Evolutionary conservation across 768 basidiomycete species (phyloP).

Genomic region (Kwoniella sp.): DNA sequence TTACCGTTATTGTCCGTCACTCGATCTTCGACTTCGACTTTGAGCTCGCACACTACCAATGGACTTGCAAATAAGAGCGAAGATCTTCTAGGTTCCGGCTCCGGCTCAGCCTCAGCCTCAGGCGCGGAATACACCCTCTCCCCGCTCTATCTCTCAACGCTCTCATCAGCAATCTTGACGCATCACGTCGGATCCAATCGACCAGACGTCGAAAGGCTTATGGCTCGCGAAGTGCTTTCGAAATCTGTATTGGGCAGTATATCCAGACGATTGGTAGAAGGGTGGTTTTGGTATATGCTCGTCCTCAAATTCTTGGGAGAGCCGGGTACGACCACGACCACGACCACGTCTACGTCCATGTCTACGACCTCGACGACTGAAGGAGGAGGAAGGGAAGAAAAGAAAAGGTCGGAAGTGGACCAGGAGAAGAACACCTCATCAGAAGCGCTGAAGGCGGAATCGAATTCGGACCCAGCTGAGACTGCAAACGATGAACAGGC

Average conservation of each 20-base stretch:
- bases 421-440: too few species aligned
- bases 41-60: background rate
- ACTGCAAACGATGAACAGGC: background rate
- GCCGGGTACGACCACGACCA: too few species aligned
- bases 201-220: constrained; percentile 70
- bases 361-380: too few species aligned
- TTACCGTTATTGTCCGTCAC: constrained; percentile 36
- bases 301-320: constrained; percentile 68
- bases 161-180: constrained; percentile 72
- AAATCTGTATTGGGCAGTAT: constrained; percentile 67
- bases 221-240: constrained; percentile 80
- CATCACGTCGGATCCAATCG: constrained; percentile 75
- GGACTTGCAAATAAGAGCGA: background rate
- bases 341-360: too few species aligned
- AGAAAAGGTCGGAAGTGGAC: too few species aligned
- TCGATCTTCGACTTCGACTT: background rate
- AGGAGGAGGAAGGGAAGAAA: background rate
- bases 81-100: too few species aligned
- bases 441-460: too few species aligned
- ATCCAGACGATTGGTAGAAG: constrained; percentile 70
- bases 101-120: too few species aligned
- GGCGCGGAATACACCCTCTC: constrained; percentile 29
- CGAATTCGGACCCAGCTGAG: background rate
- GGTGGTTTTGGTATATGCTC: constrained; percentile 82
- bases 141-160: constrained; percentile 39